phyloP scores from a whole-genome alignment of 2,329 filamentous ascomycete species.

The Verticillium zaregamsianum region DNA sequence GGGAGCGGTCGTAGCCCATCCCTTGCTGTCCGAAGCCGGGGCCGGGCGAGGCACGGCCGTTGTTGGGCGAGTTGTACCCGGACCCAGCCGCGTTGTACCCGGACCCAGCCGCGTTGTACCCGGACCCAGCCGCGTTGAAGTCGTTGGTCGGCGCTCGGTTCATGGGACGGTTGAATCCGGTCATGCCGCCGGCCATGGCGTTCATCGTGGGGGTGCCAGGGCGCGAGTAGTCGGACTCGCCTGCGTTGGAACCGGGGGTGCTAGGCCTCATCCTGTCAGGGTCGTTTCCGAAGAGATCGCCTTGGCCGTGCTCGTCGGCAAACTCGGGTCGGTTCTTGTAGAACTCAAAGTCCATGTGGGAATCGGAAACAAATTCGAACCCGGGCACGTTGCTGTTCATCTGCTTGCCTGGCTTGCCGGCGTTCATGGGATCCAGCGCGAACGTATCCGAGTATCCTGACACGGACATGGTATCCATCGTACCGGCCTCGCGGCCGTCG shows the following conservation, averaged over 20 bases:
- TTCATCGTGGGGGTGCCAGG: constrained; percentile 44
- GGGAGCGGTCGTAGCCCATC: constrained; percentile 22
- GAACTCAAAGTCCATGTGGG: constrained; percentile 82
- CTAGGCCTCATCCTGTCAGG: constrained; percentile 57
- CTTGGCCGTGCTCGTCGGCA: constrained; percentile 79
- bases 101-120: too few species aligned
- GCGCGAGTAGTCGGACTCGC: constrained; percentile 40
- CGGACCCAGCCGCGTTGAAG: constrained; percentile 9
- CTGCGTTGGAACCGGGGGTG: constrained; percentile 53
- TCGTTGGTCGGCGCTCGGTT: constrained; percentile 13
- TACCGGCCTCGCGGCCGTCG: constrained; percentile 58
- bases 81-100: constrained; percentile 9
- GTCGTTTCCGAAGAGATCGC: constrained; percentile 58
- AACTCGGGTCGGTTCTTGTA: constrained; percentile 91
- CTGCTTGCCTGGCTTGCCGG: constrained; percentile 42
- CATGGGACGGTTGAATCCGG: constrained; percentile 7
- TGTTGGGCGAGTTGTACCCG: constrained; percentile 12
- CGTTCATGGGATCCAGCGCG: constrained; percentile 72
- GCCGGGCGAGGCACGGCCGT: constrained; percentile 9
- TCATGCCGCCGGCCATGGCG: constrained; percentile 27
- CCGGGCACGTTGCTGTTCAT: constrained; percentile 48
- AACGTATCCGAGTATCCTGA: constrained; percentile 81
- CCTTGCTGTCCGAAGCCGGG: constrained; percentile 5
- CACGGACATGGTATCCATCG: constrained; percentile 51
- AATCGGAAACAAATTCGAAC: constrained; percentile 87